These are phyloP conservation scores for Lactarius vividus DNA, from an alignment of 768 basidiomycete species.

Conservation along the genomic window DNA sequence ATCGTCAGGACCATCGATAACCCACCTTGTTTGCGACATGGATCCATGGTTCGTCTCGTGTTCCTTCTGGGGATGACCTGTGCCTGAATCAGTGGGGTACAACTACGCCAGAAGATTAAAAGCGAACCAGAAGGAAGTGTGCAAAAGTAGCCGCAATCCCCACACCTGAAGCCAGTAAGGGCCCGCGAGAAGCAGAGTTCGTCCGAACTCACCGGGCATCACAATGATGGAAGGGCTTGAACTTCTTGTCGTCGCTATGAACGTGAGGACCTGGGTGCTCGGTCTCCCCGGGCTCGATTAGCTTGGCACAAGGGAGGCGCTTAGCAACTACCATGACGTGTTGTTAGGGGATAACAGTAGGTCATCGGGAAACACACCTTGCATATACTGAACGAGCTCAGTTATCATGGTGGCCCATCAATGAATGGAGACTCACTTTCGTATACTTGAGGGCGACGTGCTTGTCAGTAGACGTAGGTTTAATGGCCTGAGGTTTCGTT, in stretches of 20 bases:
- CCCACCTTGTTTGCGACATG: slow-evolving; percentile 57
- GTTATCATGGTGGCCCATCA: no score
- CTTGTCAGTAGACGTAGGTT: slow-evolving; percentile 57
- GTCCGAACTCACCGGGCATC: slow-evolving; percentile 39
- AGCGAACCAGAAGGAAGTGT: slow-evolving; percentile 50
- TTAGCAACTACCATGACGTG: slow-evolving; percentile 40
- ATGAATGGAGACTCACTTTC: slow-evolving; percentile 40
- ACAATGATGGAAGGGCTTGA: slow-evolving; percentile 55
- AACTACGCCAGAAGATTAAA: neutral
- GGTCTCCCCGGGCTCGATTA: slow-evolving; percentile 42
- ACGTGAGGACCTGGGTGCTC: slow-evolving; percentile 47
- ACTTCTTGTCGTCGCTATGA: slow-evolving; percentile 45
- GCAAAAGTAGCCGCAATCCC: slow-evolving; percentile 55
- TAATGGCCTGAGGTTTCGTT: slow-evolving; percentile 54
- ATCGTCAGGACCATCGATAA: slow-evolving; percentile 51
- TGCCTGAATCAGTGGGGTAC: neutral
- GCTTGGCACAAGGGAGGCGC: slow-evolving; percentile 47
- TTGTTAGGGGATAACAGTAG: no score
- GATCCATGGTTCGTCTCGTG: slow-evolving; percentile 64
- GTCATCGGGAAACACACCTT: slow-evolving; percentile 37
- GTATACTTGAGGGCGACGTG: slow-evolving; percentile 63
- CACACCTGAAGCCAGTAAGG: slow-evolving; percentile 39
- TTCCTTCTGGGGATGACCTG: slow-evolving; percentile 56
- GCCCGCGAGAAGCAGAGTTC: neutral
- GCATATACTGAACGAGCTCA: slow-evolving; percentile 43